Conservation (phyloP, 441 rosid species). For the Melastoma candidum region DNA sequence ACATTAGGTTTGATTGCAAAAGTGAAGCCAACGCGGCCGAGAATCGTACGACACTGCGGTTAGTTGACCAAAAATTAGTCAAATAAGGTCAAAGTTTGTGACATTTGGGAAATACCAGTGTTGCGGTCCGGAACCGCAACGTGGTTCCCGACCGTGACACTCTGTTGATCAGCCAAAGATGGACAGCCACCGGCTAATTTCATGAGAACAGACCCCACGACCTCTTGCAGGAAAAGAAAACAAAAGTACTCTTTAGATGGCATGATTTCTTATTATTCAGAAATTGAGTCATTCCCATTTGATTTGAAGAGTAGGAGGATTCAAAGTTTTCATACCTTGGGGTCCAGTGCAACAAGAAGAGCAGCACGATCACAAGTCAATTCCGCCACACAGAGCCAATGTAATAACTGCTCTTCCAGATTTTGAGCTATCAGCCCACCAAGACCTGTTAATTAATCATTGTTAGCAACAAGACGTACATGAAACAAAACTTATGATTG, state of each 20-base stretch:
- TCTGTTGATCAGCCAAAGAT: slow-evolving; percentile 84
- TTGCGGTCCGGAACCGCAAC: no score
- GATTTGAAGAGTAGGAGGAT: no score
- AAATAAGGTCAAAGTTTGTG: no score
- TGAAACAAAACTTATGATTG: no score
- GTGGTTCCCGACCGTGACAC: slow-evolving; percentile 19
- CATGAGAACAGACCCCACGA: slow-evolving; percentile 91
- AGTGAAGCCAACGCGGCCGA: slow-evolving; percentile 4
- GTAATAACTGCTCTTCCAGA: slow-evolving; percentile 80
- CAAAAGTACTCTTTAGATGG: slow-evolving; percentile 4
- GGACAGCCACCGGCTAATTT: slow-evolving; percentile 95
- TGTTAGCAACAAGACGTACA: not conserved
- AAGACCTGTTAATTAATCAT: slow-evolving; percentile 40
- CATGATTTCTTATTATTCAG: slow-evolving; percentile 4
- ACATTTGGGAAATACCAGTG: no score
- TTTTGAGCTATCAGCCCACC: slow-evolving; percentile 79
- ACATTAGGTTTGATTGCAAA: slow-evolving; percentile 18
- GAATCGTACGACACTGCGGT: no score
- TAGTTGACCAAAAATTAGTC: no score
- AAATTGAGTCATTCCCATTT: not conserved
- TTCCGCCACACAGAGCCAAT: slow-evolving; percentile 93
- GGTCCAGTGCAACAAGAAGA: slow-evolving; percentile 94
- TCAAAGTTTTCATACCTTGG: slow-evolving; percentile 44
- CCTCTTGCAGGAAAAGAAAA: slow-evolving; percentile 63
- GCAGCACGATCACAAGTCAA: slow-evolving; percentile 98